Evolutionary conservation across 2,329 filamentous ascomycete species (phyloP).

Genomic region (Calonectria fujianensis): DNA sequence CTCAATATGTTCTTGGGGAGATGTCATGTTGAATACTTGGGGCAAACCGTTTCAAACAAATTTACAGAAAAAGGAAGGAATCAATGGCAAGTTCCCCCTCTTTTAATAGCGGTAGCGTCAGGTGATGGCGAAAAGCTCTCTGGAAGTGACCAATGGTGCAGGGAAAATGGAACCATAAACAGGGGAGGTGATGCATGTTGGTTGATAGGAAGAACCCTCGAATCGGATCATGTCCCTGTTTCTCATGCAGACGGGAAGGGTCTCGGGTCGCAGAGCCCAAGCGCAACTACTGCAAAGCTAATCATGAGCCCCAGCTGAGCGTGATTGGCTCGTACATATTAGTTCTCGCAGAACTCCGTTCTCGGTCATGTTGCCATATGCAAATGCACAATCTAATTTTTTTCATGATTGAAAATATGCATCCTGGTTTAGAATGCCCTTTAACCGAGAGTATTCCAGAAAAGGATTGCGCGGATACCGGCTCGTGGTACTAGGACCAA

Average conservation of each 20-base stretch:
- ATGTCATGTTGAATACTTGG: background rate
- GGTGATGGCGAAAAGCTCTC: background rate
- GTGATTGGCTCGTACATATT: background rate
- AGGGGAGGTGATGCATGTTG: background rate
- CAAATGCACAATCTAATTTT: background rate
- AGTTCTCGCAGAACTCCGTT: too few species aligned
- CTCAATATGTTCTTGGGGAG: constrained; percentile 9
- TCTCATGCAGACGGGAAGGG: background rate
- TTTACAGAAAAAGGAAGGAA: too few species aligned
- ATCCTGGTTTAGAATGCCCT: background rate
- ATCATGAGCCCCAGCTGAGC: background rate
- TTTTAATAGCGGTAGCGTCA: background rate
- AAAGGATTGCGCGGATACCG: background rate
- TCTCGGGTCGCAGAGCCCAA: too few species aligned
- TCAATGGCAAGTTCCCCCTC: background rate
- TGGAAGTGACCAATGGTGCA: background rate
- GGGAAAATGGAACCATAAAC: background rate
- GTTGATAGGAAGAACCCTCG: background rate
- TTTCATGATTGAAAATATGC: rapidly evolving
- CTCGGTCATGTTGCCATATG: background rate
- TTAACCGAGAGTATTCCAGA: background rate
- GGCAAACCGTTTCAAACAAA: background rate
- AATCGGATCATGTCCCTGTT: constrained; percentile 10
- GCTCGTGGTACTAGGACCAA: background rate
- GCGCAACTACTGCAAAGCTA: background rate